Evolutionary conservation across 768 basidiomycete species (phyloP), one percentile per base, ranked within the genome.

Genomic region (Boletus eberwhitei): DNA sequence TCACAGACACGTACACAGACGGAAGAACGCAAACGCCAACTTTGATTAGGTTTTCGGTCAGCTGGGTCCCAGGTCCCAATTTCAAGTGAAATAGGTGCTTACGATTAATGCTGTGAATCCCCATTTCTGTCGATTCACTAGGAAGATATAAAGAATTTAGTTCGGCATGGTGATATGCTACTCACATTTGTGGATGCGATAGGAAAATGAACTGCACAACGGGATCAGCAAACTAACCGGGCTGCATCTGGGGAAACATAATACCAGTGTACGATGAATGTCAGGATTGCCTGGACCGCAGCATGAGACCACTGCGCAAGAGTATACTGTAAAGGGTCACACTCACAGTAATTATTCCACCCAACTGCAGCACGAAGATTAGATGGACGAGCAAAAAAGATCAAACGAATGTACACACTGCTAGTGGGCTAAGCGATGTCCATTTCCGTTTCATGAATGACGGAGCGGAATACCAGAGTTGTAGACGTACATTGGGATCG

Each of bases 191-290:
- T 59, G 57, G 16, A 59, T 59, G 35, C 58, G 57, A 39, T 39
- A 57, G 2, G 57, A 22, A 32, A 59, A 59, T 19, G 59, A 59
- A 31, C 58, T 59, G n/a, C 29, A 21, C 8, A 2, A 19, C 1
- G 0, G 4, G 44, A n/a, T 59, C 35, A 48, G 14, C n/a, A 36
- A 13, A 37, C 17, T n/a, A 14, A 19, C 12, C n/a, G 4, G 17
- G 17, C 13, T 7, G 22, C 22, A 7, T 34, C 8, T 3, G 12
- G 1, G 21, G 12, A 22, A 36, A 42, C 14, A 19, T 48, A 72
- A 31, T 54, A 80, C 79, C 79, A 77, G 54, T 82, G 80, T 5
- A 82, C 79, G 24, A 80, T 69, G 47, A 80, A 75, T 0, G 79
- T 81, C 31, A 79, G 65, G 26, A 77, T 60, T 1, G 78, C 79